phyloP scores from a whole-genome alignment of 2,329 filamentous ascomycete genomes.

The Thermothelomyces thermophilus region DNA sequence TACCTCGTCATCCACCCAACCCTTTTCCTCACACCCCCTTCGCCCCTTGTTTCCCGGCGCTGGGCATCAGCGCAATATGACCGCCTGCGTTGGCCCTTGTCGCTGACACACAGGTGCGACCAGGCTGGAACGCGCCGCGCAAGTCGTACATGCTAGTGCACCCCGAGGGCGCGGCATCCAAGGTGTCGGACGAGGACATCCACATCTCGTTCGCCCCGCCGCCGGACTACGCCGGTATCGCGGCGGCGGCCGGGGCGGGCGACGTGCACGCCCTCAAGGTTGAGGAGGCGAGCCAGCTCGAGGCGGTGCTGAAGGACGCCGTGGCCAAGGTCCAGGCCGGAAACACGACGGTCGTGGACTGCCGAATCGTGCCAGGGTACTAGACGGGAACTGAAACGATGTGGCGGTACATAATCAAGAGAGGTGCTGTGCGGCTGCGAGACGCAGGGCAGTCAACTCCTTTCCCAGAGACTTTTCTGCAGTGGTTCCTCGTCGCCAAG shows the following conservation, averaged over 20 bases:
- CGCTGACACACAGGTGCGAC: neutral
- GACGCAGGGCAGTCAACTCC: too few relatives aligned
- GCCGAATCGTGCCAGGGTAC: conserved; percentile 2
- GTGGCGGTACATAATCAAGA: too few relatives aligned
- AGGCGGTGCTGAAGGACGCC: conserved; percentile 1
- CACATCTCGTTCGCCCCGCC: conserved; percentile 54
- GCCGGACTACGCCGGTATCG: conserved; percentile 54
- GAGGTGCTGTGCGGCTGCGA: too few relatives aligned
- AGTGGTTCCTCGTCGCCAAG: too few relatives aligned
- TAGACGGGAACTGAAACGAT: too few relatives aligned
- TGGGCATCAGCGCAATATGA: neutral
- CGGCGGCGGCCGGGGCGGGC: conserved; percentile 45
- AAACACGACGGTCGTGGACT: conserved; percentile 4
- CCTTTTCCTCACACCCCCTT: too few relatives aligned
- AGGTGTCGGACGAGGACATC: conserved; percentile 53
- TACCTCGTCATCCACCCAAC: too few relatives aligned
- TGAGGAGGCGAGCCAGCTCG: neutral
- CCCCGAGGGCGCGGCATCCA: conserved; percentile 48
- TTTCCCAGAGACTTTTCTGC: too few relatives aligned
- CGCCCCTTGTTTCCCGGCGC: neutral
- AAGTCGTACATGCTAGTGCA: conserved; percentile 51
- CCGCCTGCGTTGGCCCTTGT: neutral
- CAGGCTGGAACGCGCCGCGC: conserved; percentile 55
- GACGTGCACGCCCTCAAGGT: conserved; percentile 3
- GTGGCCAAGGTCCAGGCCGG: conserved; percentile 5